Evolutionary conservation across 2,329 filamentous ascomycete species (phyloP), one percentile per base, ranked within the genome.

Genomic region (Epichloe bromicola): DNA sequence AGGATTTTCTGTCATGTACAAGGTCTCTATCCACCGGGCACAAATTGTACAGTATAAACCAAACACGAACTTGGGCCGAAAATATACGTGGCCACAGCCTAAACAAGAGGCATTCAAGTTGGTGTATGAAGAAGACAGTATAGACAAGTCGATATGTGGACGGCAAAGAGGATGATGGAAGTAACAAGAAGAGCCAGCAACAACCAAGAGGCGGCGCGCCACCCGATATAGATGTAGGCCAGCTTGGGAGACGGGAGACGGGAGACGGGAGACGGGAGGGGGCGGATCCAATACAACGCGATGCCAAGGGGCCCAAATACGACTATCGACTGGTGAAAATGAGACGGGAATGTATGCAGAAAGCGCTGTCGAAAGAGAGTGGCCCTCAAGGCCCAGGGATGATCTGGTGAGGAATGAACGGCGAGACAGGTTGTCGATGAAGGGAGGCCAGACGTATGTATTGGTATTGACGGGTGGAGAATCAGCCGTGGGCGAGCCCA

Each of bases 401-500:
- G 54, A 54, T 54, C 46, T 55, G 50, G 52, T 53, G 57, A 61
- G 62, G 65, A 67, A 67, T 67, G 65, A 61, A 53, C 62, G 55
- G 59, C 64, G 60, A 67, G 65, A 67, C 65, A 67, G 56, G 55
- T 49, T 49, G 46, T 52, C 50, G 51, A 52, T 36, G 46, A 57
- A 53, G 54, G 53, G 53, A 51, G 46, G 36, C 5, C 12, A 36
- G 46, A 38, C 8, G 14, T 38, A 14, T 17, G 45, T 23, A 11
- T 17, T 26, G 43, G 8, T 46, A 6, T n/a, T n/a, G n/a, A 12
- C 19, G 14, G 39, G 20, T 23, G 38, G 20, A 43, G 23, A 42
- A 14, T 3, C 14, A 3, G 8, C 30, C 30, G 30, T 30, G 30
- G 30, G 30, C 30, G 30, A 30, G 30, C 30, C 30, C 30, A 30